Conservation (phyloP, 1,139 yeast species). For the Oligophagozyma castellii region DNA sequence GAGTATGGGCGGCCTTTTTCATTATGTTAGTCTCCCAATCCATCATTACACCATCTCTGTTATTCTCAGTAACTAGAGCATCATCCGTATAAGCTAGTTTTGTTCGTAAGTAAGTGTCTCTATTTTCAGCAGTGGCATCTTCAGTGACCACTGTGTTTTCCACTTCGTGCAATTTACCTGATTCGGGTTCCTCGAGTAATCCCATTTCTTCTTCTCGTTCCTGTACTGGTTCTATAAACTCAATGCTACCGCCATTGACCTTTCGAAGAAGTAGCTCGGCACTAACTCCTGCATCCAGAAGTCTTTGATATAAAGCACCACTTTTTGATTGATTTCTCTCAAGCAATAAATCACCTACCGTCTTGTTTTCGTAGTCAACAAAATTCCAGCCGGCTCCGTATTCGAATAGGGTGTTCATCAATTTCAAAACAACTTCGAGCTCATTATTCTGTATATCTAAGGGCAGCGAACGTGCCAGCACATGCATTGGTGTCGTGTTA, state of each 20-base stretch:
- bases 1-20: conserved; percentile 62
- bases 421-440: conserved; percentile 31
- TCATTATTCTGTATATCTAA: conserved; percentile 32
- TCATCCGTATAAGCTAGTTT: conserved; percentile 57
- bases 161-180: conserved; percentile 8
- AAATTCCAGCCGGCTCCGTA: conserved; percentile 91
- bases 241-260: conserved; percentile 46
- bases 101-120: conserved; percentile 49
- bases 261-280: conserved; percentile 74
- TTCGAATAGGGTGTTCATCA: conserved; percentile 57
- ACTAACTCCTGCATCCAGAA: conserved; percentile 81
- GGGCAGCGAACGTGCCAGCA: conserved; percentile 37
- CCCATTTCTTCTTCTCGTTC: conserved; percentile 11
- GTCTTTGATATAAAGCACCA: conserved; percentile 31
- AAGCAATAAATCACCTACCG: conserved; percentile 62
- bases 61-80: conserved; percentile 56
- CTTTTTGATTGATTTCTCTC: conserved; percentile 32
- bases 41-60: conserved; percentile 94
- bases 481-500: conserved; percentile 72
- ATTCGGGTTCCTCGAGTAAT: conserved; percentile 4
- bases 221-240: conserved; percentile 24
- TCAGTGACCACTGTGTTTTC: conserved; percentile 8
- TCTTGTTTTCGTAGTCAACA: conserved; percentile 48
- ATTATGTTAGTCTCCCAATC: conserved; percentile 83
- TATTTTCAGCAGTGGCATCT: conserved; percentile 51